phyloP scores from a whole-genome alignment of 805 yeast species.

The Starmerella vaccinii region DNA sequence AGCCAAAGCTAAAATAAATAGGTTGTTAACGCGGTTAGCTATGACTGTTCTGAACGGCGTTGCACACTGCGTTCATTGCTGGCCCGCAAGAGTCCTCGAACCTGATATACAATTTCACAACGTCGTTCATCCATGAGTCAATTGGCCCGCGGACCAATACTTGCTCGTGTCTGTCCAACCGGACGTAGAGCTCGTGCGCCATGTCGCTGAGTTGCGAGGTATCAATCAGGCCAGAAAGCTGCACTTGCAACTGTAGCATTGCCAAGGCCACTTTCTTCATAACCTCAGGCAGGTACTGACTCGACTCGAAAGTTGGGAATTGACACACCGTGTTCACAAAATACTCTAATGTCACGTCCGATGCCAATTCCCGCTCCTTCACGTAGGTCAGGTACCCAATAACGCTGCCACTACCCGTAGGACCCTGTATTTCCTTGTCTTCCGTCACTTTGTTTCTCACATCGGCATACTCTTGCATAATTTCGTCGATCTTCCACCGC shows the following conservation, averaged over 20 bases:
- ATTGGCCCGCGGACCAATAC: neutral
- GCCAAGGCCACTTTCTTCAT: neutral
- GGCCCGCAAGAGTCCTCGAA: neutral
- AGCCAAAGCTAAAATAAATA: neutral
- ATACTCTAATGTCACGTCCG: neutral
- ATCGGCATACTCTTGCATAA: neutral
- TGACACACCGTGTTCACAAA: slow-evolving; percentile 6
- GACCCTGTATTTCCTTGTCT: neutral
- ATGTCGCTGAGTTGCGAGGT: neutral
- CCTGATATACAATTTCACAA: neutral
- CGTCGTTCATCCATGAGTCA: neutral
- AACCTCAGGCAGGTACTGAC: neutral
- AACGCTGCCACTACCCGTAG: slow-evolving; percentile 2
- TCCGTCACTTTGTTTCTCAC: neutral
- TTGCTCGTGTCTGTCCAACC: neutral
- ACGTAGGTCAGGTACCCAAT: neutral
- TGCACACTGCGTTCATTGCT: neutral
- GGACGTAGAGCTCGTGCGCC: slow-evolving; percentile 4
- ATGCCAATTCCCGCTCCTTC: neutral
- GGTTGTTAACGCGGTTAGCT: neutral
- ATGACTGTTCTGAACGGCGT: neutral
- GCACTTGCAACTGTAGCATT: slow-evolving; percentile 2
- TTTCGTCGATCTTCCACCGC: neutral
- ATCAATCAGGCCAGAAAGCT: neutral
- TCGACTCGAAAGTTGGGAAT: slow-evolving; percentile 3